Evolutionary conservation across 2,329 filamentous ascomycete genomes (phyloP).

Genomic region (Alternaria conjuncta): DNA sequence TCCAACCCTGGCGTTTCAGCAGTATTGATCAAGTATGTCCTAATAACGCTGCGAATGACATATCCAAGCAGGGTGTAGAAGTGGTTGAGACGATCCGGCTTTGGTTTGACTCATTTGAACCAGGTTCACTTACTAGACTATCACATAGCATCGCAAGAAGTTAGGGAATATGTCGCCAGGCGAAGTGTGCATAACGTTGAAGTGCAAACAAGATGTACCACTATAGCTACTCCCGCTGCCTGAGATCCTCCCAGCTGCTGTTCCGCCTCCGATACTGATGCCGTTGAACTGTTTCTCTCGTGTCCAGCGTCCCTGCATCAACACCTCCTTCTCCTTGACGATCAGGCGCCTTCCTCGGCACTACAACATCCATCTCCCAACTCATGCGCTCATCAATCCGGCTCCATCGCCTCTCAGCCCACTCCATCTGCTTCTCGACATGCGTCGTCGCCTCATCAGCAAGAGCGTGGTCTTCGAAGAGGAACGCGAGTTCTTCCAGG

Average conservation of each 20-base stretch:
- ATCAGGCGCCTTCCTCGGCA: neutral
- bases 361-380: slow-evolving; percentile 21
- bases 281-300: neutral
- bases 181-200: neutral
- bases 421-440: slow-evolving; percentile 43
- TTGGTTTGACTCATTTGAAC: neutral
- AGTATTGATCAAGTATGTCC: neutral
- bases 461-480: slow-evolving; percentile 39
- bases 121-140: neutral
- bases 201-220: neutral
- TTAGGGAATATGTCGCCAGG: neutral
- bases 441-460: slow-evolving; percentile 37
- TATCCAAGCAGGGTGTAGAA: neutral
- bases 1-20: neutral
- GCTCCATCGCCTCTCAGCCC: slow-evolving; percentile 8
- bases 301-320: neutral
- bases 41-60: neutral
- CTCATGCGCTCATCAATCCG: slow-evolving; percentile 13
- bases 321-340: neutral
- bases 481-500: slow-evolving; percentile 68
- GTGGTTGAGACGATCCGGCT: fast-evolving
- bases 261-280: neutral
- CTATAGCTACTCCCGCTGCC: neutral
- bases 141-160: neutral
- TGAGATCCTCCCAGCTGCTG: neutral